Base-by-base conservation (phyloP, 2,329 filamentous ascomycete species). In the Fusarium annulatum region DNA sequence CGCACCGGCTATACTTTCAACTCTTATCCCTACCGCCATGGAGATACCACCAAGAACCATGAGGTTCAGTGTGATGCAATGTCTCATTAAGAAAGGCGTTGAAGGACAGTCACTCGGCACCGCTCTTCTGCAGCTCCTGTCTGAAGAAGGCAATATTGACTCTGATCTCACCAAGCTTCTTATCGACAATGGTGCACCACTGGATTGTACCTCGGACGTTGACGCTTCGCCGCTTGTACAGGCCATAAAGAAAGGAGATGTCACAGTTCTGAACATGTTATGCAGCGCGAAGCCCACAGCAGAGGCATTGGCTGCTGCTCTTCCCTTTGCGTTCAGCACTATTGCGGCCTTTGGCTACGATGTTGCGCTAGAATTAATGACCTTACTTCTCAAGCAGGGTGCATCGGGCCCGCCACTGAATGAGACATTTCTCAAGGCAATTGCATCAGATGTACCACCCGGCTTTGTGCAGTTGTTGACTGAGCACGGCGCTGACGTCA, bases 1-100 rank as follows among this genome's bases (percentile, higher is more conserved):
- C 33, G 23, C 67, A 1, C 23, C 67, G 1, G 11, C 53, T 9
- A n/a, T 53, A 21, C 61, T 71, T 2, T 70, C 68, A 0, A 41
- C 19, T 0, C 19, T 62, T 2, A 14, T 71, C 3, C 34, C 51
- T 1, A 15, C 19, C 1, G 61, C 67, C 4, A 66, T 71, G 34
- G 26, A 21, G 2, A n/a, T 66, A 14, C 3, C 21, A 1, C 43
- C 55, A 8, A 61, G 45, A 5, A 15, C 33, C 0, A n/a, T 7
- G 1, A 43, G 68, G 3, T 7, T 70, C 0, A 15, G 3, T 2
- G 43, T 38, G 0, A 66, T 70, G 19, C 56, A 26, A 14, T 23
- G 36, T 18, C 61, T 71, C 2, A 15, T 71, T 10, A 19, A 36
- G 3, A 71, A 61, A 21, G 66, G 68, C 3, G 45, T 71, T 16